These are phyloP conservation scores for Calocybe cyanea DNA, from an alignment of 768 basidiomycete species.

Conservation along the genomic window DNA sequence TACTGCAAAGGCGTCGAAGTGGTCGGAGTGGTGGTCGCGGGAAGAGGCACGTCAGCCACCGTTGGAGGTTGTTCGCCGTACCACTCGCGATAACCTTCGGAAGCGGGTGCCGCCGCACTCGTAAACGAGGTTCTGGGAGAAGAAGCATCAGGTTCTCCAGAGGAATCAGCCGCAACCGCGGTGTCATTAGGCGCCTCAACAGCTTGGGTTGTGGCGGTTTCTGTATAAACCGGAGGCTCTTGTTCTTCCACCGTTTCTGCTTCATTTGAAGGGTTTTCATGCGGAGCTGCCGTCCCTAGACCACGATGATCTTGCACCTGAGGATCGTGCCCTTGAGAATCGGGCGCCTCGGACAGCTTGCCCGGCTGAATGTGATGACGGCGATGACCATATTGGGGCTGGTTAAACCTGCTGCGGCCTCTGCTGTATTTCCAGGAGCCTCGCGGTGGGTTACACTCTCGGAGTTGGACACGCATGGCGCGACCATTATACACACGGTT, in stretches of 20 bases:
- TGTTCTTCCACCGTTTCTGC: slow-evolving; percentile 2
- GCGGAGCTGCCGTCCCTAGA: background rate
- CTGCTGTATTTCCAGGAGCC: slow-evolving; percentile 43
- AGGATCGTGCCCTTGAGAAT: slow-evolving; percentile 2
- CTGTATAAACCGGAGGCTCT: slow-evolving; percentile 14
- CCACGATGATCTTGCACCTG: slow-evolving; percentile 8
- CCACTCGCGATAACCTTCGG: slow-evolving; percentile 41
- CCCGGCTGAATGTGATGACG: slow-evolving; percentile 21
- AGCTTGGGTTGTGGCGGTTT: slow-evolving; percentile 5
- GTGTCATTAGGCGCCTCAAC: background rate
- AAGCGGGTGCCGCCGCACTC: slow-evolving; percentile 14
- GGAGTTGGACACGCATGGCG: slow-evolving; percentile 70
- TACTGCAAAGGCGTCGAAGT: slow-evolving; percentile 25
- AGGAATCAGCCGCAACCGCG: slow-evolving; percentile 1
- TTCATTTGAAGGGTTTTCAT: background rate
- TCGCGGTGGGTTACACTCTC: slow-evolving; percentile 62
- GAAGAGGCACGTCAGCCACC: slow-evolving; percentile 34
- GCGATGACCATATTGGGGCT: slow-evolving; percentile 25
- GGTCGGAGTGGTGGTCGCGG: slow-evolving; percentile 27
- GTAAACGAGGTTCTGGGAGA: slow-evolving; percentile 17
- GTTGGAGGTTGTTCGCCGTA: slow-evolving; percentile 36
- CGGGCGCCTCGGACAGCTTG: slow-evolving; percentile 11
- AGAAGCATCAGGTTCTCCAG: slow-evolving; percentile 14
- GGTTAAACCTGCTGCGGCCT: slow-evolving; percentile 38
- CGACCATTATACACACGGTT: slow-evolving; percentile 67